Evolutionary conservation across 441 rosid species (phyloP).

Genomic region (Gossypium trilobum): DNA sequence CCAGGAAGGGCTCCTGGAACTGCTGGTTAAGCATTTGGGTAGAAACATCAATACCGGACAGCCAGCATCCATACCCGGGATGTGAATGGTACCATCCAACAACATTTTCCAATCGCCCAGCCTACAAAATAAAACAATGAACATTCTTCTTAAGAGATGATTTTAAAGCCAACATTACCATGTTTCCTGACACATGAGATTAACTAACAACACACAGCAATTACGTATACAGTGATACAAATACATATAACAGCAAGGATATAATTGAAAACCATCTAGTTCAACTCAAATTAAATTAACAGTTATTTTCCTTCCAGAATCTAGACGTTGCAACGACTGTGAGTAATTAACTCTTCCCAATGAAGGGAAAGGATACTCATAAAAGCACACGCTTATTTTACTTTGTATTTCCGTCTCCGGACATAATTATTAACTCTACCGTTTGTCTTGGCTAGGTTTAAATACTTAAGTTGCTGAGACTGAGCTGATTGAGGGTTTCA

Average conservation of each 20-base stretch:
- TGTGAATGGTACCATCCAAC: constrained; percentile 99
- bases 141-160: not conserved
- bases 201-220: not conserved
- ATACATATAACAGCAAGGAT: not conserved
- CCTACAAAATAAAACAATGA: constrained; percentile 35
- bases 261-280: not conserved
- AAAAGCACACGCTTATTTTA: not conserved
- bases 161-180: not conserved
- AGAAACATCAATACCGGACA: constrained; percentile 90
- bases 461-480: not conserved
- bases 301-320: not conserved
- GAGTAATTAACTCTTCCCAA: not conserved
- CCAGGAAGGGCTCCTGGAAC: constrained; percentile 89
- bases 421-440: not conserved
- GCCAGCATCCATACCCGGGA: constrained; percentile 99
- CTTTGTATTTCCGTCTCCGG: not conserved
- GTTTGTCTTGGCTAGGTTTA: not conserved
- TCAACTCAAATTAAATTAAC: not conserved
- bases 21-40: constrained; percentile 97
- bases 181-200: not conserved
- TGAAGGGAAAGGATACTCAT: not conserved
- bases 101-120: constrained; percentile 88
- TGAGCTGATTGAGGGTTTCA: not conserved
- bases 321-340: not conserved
- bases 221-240: not conserved